These are phyloP conservation scores for Trichoderma sp. DNA, from an alignment of 2,329 filamentous ascomycete species.

Conservation along the genomic window DNA sequence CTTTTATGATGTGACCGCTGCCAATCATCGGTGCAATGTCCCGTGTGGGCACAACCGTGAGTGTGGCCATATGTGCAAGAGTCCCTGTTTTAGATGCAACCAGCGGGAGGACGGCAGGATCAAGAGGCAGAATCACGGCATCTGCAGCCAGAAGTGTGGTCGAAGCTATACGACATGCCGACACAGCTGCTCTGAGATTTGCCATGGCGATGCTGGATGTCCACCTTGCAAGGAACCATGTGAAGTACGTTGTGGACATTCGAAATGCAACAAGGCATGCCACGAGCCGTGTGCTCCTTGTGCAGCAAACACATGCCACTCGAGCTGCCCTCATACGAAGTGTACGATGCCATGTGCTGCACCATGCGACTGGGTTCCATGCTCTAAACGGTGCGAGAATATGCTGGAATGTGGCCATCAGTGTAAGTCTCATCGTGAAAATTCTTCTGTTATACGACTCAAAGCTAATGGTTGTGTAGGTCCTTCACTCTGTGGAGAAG, in stretches of 20 bases:
- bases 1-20: constrained; percentile 40
- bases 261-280: constrained; percentile 54
- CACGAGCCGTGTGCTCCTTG: constrained; percentile 62
- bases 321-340: constrained; percentile 52
- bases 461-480: constrained; percentile 23
- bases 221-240: constrained; percentile 49
- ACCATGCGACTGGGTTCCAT: constrained; percentile 67
- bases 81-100: constrained; percentile 50
- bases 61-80: constrained; percentile 60
- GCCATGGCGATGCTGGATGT: constrained; percentile 52
- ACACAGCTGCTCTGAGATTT: constrained; percentile 52
- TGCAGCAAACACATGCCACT: constrained; percentile 52
- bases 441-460: too few species aligned
- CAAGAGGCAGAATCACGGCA: constrained; percentile 41
- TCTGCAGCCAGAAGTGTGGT: constrained; percentile 50
- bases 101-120: constrained; percentile 32
- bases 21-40: constrained; percentile 46
- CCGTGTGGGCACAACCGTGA: constrained; percentile 45
- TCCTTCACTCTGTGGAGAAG: constrained; percentile 63
- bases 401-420: constrained; percentile 57
- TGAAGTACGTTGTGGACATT: constrained; percentile 56
- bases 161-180: constrained; percentile 52
- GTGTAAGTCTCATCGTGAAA: constrained; percentile 45
- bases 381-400: constrained; percentile 56
- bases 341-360: constrained; percentile 61